These are phyloP conservation scores for Jacaranda copaia DNA, from an alignment of 257 asterid genomes.

Conservation along the genomic window DNA sequence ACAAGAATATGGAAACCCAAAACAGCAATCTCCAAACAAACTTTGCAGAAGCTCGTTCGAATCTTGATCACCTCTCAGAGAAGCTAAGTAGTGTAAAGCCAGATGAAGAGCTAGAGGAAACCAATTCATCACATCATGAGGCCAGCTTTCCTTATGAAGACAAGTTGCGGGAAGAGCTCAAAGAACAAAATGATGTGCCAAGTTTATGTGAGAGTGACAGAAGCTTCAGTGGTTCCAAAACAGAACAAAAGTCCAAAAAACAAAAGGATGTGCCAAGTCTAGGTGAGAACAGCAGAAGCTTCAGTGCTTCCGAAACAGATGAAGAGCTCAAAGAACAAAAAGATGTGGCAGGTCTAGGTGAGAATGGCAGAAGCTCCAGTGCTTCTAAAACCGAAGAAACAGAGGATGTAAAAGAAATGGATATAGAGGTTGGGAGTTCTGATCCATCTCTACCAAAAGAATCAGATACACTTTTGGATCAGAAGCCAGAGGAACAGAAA, in stretches of 20 bases:
- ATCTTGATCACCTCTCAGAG: slow-evolving; percentile 46
- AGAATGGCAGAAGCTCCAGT: slow-evolving; percentile 1
- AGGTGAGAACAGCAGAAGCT: slow-evolving; percentile 8
- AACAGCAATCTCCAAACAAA: slow-evolving; percentile 44
- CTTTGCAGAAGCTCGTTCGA: slow-evolving; percentile 48
- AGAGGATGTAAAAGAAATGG: slow-evolving; percentile 42
- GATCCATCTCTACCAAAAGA: slow-evolving; percentile 22
- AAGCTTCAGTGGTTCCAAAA: too few species aligned
- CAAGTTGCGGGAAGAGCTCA: slow-evolving; percentile 21
- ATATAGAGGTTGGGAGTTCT: slow-evolving; percentile 5
- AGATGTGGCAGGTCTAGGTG: slow-evolving; percentile 16
- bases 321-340: slow-evolving; percentile 11
- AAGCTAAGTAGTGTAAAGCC: slow-evolving; percentile 47
- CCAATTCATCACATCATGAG: background rate
- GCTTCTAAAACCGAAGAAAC: slow-evolving; percentile 22
- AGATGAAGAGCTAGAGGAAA: slow-evolving; percentile 50
- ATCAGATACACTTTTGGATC: slow-evolving; percentile 22
- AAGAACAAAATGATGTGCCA: background rate
- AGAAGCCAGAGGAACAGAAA: slow-evolving; percentile 29
- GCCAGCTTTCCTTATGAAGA: background rate
- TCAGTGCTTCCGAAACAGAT: slow-evolving; percentile 14
- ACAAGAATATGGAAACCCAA: slow-evolving; percentile 53
- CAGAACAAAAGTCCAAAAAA: background rate
- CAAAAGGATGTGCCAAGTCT: slow-evolving; percentile 11
- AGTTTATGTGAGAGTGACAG: too few species aligned